Evolutionary conservation across 768 basidiomycete species (phyloP).

Genomic region (Boletus rubroflammeus): DNA sequence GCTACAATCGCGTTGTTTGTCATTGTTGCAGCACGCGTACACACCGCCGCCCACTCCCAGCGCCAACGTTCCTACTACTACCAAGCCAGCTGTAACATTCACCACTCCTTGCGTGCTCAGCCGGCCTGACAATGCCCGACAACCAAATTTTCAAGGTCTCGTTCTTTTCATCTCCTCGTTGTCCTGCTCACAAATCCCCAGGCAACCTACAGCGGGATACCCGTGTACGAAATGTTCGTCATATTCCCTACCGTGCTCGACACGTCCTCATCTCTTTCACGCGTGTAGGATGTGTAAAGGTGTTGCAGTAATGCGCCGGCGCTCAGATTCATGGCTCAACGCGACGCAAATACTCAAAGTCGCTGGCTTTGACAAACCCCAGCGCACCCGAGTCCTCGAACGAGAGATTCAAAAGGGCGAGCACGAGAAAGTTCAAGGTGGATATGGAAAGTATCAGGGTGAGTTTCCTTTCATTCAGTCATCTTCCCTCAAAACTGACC

Average conservation of each 20-base stretch:
- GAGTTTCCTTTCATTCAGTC: slow-evolving; percentile 21
- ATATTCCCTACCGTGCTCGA: slow-evolving; percentile 32
- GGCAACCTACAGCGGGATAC: slow-evolving; percentile 92
- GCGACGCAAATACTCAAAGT: slow-evolving; percentile 99
- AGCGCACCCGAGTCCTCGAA: slow-evolving; percentile 94
- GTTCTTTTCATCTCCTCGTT: neutral
- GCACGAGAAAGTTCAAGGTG: slow-evolving; percentile 99
- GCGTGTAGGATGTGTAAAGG: slow-evolving; percentile 86
- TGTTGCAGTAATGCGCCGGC: slow-evolving; percentile 96
- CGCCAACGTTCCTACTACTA: slow-evolving; percentile 13
- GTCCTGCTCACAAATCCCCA: slow-evolving; percentile 29
- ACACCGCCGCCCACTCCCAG: slow-evolving; percentile 17
- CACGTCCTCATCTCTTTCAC: slow-evolving; percentile 35
- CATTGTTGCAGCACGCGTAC: slow-evolving; percentile 39
- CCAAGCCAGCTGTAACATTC: neutral
- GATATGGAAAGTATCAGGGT: slow-evolving; percentile 99
- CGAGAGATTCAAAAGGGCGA: slow-evolving; percentile 98
- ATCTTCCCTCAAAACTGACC: neutral
- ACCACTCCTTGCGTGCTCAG: slow-evolving; percentile 9
- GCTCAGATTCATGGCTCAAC: slow-evolving; percentile 96
- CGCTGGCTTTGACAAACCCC: slow-evolving; percentile 98
- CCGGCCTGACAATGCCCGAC: slow-evolving; percentile 61
- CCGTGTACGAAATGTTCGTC: slow-evolving; percentile 87
- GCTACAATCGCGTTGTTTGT: slow-evolving; percentile 37
- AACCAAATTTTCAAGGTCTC: slow-evolving; percentile 86